Evolutionary conservation across 108 stramenopile genomes (phyloP).

Genomic region (Chaetoceros muelleri): DNA sequence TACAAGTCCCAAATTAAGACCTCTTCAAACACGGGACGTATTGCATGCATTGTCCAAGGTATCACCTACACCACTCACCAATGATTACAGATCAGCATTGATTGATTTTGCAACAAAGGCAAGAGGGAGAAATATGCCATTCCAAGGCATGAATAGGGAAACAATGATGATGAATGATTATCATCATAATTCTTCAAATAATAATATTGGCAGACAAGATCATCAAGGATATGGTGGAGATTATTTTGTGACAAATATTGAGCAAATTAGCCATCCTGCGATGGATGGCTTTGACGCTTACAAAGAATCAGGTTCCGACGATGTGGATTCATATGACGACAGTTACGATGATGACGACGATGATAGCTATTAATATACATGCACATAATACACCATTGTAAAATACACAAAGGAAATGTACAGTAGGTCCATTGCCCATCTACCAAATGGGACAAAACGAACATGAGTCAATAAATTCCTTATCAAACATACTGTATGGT

Average conservation of each 20-base stretch:
- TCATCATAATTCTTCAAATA: background rate
- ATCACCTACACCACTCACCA: slow-evolving; percentile 35
- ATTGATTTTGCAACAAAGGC: slow-evolving; percentile 8
- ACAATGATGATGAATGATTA: too few relatives aligned
- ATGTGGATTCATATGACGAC: background rate
- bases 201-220: background rate
- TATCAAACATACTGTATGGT: too few relatives aligned
- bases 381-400: too few relatives aligned
- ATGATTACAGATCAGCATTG: slow-evolving; percentile 23
- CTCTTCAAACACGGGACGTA: slow-evolving; percentile 40
- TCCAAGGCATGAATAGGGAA: background rate
- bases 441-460: too few relatives aligned
- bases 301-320: background rate
- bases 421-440: too few relatives aligned
- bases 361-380: too few relatives aligned
- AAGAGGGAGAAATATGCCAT: background rate
- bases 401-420: too few relatives aligned
- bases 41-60: slow-evolving; percentile 23
- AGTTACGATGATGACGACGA: background rate
- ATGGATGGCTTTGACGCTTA: background rate
- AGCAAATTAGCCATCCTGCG: background rate
- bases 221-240: background rate
- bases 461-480: too few relatives aligned
- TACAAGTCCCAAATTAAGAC: slow-evolving; percentile 20
- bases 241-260: background rate